Evolutionary conservation across 169 alveolate species (phyloP).

Genomic region (Plasmodium ovale): DNA sequence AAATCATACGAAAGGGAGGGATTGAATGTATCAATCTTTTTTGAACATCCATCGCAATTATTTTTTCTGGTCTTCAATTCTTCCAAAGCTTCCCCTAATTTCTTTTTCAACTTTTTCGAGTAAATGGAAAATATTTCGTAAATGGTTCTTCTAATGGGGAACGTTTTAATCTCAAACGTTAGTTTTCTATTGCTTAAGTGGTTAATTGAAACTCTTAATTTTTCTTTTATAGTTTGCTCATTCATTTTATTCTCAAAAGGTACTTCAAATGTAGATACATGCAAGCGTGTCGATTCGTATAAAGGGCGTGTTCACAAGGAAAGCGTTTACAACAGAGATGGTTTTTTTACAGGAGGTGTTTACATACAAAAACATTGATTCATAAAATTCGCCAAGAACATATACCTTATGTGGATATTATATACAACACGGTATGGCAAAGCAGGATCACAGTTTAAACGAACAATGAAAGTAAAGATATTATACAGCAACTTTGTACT

Average conservation of each 20-base stretch:
- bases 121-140: slow-evolving; percentile 52
- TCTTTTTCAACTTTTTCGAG: slow-evolving; percentile 30
- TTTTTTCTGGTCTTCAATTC: slow-evolving; percentile 36
- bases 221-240: slow-evolving; percentile 47
- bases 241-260: slow-evolving; percentile 15
- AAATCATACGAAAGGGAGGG: slow-evolving; percentile 49
- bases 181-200: slow-evolving; percentile 59
- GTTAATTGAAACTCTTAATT: slow-evolving; percentile 25
- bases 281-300: too few relatives aligned
- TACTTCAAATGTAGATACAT: neutral
- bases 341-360: too few relatives aligned
- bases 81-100: slow-evolving; percentile 15
- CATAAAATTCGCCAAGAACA: too few relatives aligned
- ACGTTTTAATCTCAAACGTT: slow-evolving; percentile 35
- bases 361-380: too few relatives aligned
- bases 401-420: too few relatives aligned
- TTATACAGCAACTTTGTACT: too few relatives aligned
- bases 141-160: slow-evolving; percentile 51
- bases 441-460: too few relatives aligned
- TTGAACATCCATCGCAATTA: slow-evolving; percentile 46
- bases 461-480: too few relatives aligned
- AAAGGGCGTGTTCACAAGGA: too few relatives aligned
- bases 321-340: too few relatives aligned
- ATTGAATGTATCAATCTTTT: slow-evolving; percentile 17
- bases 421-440: too few relatives aligned